These are phyloP conservation scores for Pseudocercospora pini-densiflorae DNA, from an alignment of 2,329 filamentous ascomycete genomes.

Conservation along the genomic window DNA sequence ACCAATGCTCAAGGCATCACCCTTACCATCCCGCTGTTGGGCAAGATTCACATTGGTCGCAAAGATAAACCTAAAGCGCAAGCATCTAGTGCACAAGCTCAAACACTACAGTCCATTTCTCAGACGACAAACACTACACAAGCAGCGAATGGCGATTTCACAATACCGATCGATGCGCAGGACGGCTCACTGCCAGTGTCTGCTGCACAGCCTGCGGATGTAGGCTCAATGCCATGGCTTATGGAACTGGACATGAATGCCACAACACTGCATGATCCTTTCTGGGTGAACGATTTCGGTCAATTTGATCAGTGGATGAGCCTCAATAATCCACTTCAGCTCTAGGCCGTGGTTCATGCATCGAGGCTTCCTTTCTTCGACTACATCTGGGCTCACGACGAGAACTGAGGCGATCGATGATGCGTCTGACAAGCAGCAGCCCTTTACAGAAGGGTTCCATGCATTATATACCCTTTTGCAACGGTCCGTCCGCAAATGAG, in stretches of 20 bases:
- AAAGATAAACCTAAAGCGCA: conserved; percentile 5
- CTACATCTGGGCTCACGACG: too few relatives aligned
- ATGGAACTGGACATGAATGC: conserved; percentile 29
- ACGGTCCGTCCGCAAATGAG: too few relatives aligned
- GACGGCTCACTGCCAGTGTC: neutral
- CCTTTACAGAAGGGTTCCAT: too few relatives aligned
- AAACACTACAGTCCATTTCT: neutral
- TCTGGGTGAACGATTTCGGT: conserved; percentile 20
- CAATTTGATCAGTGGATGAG: conserved; percentile 24
- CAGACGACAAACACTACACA: neutral
- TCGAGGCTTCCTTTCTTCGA: too few relatives aligned
- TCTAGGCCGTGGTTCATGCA: neutral
- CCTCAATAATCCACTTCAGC: neutral
- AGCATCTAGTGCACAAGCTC: neutral
- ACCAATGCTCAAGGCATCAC: conserved; percentile 18
- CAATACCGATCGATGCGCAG: neutral
- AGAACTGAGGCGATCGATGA: too few relatives aligned
- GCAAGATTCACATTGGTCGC: conserved; percentile 28
- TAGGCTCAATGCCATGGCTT: conserved; percentile 21
- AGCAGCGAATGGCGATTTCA: neutral
- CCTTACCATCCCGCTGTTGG: conserved; percentile 26
- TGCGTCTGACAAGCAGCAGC: too few relatives aligned
- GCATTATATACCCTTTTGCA: too few relatives aligned
- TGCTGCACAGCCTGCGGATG: neutral
- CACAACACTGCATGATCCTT: conserved; percentile 26